Conservation (phyloP, 2,329 filamentous ascomycete genomes). For the Epichloe festucae region DNA sequence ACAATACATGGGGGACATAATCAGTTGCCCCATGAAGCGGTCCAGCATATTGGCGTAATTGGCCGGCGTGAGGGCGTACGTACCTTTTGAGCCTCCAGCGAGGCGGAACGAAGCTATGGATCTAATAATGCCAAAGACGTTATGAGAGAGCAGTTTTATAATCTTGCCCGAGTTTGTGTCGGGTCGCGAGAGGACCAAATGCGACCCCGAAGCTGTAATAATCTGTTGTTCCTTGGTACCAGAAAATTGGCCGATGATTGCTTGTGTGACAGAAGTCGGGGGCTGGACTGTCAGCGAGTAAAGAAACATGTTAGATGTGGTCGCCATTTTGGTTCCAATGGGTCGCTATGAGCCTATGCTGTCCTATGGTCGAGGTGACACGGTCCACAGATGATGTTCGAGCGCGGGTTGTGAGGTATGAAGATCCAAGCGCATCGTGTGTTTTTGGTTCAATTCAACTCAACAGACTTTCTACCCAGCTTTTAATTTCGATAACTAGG, state of each 20-base stretch:
- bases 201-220: constrained; percentile 81
- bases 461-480: too few species aligned
- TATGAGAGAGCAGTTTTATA: constrained; percentile 72
- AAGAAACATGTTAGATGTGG: constrained; percentile 96
- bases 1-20: neutral
- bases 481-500: neutral
- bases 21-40: neutral
- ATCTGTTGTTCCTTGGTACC: constrained; percentile 97
- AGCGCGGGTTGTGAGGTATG: too few species aligned
- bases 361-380: too few species aligned
- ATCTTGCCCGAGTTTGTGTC: constrained; percentile 79
- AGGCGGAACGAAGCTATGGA: constrained; percentile 79
- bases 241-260: constrained; percentile 86
- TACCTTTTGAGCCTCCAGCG: constrained; percentile 92
- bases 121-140: constrained; percentile 92
- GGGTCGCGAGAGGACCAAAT: constrained; percentile 73
- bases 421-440: too few species aligned
- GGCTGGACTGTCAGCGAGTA: constrained; percentile 94
- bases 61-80: constrained; percentile 26
- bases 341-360: too few species aligned
- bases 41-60: constrained; percentile 13
- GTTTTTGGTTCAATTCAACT: too few species aligned
- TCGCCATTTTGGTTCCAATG: constrained; percentile 54
- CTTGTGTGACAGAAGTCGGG: constrained; percentile 77
- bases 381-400: too few species aligned